phyloP scores from a whole-genome alignment of 2,329 filamentous ascomycete species.

The Microcyclospora tardicrescens region DNA sequence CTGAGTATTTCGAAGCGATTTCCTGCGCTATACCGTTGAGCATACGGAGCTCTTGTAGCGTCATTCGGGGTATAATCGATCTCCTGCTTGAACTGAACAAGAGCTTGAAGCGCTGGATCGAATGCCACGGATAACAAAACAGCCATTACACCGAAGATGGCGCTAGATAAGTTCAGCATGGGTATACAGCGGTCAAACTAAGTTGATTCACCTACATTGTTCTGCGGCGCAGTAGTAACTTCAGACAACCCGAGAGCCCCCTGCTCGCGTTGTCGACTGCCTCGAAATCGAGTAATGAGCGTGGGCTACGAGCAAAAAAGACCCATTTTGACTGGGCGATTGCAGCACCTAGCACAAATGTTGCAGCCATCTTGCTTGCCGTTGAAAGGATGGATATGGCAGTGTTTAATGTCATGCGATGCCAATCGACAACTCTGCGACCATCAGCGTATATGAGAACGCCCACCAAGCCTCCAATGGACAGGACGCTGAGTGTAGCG shows the following conservation, averaged over 20 bases:
- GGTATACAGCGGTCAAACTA: neutral
- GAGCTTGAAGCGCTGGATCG: neutral
- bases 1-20: neutral
- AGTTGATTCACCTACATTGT: slow-evolving; percentile 1
- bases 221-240: slow-evolving; percentile 2
- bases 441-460: too few species aligned
- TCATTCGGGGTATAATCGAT: too few species aligned
- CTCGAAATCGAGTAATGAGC: slow-evolving; percentile 5
- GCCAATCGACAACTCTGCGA: neutral
- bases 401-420: slow-evolving; percentile 8
- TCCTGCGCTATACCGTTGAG: neutral
- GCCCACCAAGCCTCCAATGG: too few species aligned
- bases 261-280: slow-evolving; percentile 4
- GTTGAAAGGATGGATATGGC: slow-evolving; percentile 6
- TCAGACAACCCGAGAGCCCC: slow-evolving; percentile 1
- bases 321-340: slow-evolving; percentile 7
- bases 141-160: neutral
- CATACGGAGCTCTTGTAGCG: neutral
- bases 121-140: slow-evolving; percentile 1
- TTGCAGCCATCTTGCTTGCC: slow-evolving; percentile 1
- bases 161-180: too few species aligned
- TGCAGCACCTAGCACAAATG: slow-evolving; percentile 3
- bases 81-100: too few species aligned
- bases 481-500: too few species aligned
- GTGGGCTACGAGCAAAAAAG: neutral